Base-by-base conservation (phyloP, 106 monocot species). In the Chionographis japonica region DNA sequence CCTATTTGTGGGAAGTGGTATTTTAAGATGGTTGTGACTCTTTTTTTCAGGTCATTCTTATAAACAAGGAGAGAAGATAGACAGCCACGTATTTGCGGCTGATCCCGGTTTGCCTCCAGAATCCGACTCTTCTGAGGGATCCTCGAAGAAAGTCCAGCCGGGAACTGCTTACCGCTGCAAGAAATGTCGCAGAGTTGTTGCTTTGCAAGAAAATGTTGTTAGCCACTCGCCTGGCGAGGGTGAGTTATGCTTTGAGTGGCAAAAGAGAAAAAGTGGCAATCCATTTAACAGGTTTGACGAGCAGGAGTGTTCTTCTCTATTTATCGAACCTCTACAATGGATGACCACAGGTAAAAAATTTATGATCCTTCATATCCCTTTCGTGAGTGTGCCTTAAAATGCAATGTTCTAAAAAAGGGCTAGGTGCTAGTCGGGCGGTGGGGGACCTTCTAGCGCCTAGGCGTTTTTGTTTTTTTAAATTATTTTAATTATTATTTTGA, bases 301-400 rank as follows among this genome's bases (percentile, higher is more conserved):
- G 60, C 37, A 72, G 1, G 85, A 88, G 37, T 98, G 98, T 63
- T 85, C 89, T 17, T 93, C 90, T 49, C 67, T 90, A 9, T 98
- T 90, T 90, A 69, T 98, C 6, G 90, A 98, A 54, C 98, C 93
- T 63, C 58, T 98, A 27, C 72, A 67, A 54, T 95, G 95, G 95
- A 95, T 95, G 95, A 91, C 81, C 14, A 60, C 85, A 79, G 95
- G 95, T 88, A 65, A 58, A 46, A 57, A 4, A 4, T 4, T 50
- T 63, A 8, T 46, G 46, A 46, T 40, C 14, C 12, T 16, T 38
- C 12, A 15, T 40, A 38, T 41, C 14, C 62, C 13, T 19, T 9
- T 46, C 46, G 27, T 46, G 46, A 46, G 5, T 46, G 5, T 46
- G 5, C 8, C 46, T 46, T 46, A 46, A 10, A 46, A 46, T 46